Evolutionary conservation across 768 basidiomycete genomes (phyloP).

Genomic region (Ramaria sp.): DNA sequence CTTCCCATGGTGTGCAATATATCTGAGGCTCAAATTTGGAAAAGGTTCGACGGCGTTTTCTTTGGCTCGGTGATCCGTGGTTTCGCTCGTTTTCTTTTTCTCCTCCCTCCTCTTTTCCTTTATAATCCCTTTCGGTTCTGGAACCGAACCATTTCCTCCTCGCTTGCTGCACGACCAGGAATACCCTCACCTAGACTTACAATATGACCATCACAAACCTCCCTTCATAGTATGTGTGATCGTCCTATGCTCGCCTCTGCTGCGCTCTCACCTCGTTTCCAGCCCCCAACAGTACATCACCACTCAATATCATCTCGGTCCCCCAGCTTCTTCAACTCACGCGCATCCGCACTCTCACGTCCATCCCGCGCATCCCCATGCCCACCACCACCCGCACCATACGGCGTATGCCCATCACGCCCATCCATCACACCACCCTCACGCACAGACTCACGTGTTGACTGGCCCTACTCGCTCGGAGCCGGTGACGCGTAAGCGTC

Average conservation of each 20-base stretch:
- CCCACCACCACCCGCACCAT: slow-evolving; percentile 9
- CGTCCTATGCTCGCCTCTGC: neutral
- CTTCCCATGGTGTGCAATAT: neutral
- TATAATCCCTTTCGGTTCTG: slow-evolving; percentile 4
- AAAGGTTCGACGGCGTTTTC: neutral
- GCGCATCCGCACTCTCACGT: neutral
- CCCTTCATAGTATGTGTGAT: slow-evolving; percentile 8
- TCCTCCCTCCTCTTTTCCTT: neutral
- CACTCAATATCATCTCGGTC: slow-evolving; percentile 3
- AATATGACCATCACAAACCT: slow-evolving; percentile 10
- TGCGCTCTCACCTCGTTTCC: slow-evolving; percentile 5
- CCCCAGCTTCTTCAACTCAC: neutral
- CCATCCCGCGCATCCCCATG: slow-evolving; percentile 2
- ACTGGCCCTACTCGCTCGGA: slow-evolving; percentile 39
- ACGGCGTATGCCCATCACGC: slow-evolving; percentile 1
- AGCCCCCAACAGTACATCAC: slow-evolving; percentile 9
- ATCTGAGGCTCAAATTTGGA: neutral
- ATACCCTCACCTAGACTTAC: neutral
- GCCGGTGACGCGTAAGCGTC: slow-evolving; percentile 59
- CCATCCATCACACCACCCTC: slow-evolving; percentile 16
- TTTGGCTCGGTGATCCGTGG: neutral
- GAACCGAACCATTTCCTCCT: neutral
- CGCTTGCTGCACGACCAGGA: neutral
- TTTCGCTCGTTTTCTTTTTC: neutral
- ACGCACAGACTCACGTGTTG: slow-evolving; percentile 35